A percentile compares a stretch with the other conserved stretches of the same genome.
Evolutionary conservation across 2,329 filamentous ascomycete genomes (phyloP).

Genomic region (Diaporthe eres): DNA sequence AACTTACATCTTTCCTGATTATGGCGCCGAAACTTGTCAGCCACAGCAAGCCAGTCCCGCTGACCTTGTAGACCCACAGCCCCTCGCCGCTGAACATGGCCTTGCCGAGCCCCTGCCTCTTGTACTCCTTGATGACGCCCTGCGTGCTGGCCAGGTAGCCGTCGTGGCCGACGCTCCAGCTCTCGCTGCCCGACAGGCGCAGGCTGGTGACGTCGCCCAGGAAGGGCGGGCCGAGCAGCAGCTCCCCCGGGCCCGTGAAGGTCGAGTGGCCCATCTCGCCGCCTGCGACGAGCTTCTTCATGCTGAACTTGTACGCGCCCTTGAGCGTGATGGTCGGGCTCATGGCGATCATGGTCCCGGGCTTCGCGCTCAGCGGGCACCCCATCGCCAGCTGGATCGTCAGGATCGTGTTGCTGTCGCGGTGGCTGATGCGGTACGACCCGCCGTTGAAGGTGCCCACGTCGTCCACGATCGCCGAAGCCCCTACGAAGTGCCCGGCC

Average conservation of each 20-base stretch:
- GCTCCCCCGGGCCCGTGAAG: constrained; percentile 91
- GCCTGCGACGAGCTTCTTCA: constrained; percentile 91
- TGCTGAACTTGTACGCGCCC: constrained; percentile 85
- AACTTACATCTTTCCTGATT: constrained; percentile 89
- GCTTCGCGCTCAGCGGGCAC: constrained; percentile 85
- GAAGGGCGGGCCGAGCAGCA: constrained; percentile 72
- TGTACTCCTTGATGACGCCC: constrained; percentile 89
- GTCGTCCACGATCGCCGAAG: constrained; percentile 78
- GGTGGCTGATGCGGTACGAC: constrained; percentile 91
- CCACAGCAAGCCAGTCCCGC: constrained; percentile 86
- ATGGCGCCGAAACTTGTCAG: constrained; percentile 95
- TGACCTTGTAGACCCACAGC: constrained; percentile 89
- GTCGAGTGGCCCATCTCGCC: constrained; percentile 84
- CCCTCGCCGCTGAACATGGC: constrained; percentile 96
- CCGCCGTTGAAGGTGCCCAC: constrained; percentile 98
- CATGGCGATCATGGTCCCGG: constrained; percentile 94
- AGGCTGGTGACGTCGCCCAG: constrained; percentile 59
- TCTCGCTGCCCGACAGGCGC: constrained; percentile 77
- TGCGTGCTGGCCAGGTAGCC: constrained; percentile 88
- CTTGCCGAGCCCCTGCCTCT: constrained; percentile 88
- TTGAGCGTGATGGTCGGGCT: constrained; percentile 87
- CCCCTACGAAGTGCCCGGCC: constrained; percentile 74
- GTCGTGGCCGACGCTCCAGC: constrained; percentile 90
- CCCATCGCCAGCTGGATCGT: constrained; percentile 92
- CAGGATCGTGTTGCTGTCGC: constrained; percentile 90